Percentiles rank a stretch among this genome's conserved stretches.
Evolutionary conservation across 2,329 filamentous ascomycete genomes (phyloP).

Genomic region (Zymoseptoria crescenta): DNA sequence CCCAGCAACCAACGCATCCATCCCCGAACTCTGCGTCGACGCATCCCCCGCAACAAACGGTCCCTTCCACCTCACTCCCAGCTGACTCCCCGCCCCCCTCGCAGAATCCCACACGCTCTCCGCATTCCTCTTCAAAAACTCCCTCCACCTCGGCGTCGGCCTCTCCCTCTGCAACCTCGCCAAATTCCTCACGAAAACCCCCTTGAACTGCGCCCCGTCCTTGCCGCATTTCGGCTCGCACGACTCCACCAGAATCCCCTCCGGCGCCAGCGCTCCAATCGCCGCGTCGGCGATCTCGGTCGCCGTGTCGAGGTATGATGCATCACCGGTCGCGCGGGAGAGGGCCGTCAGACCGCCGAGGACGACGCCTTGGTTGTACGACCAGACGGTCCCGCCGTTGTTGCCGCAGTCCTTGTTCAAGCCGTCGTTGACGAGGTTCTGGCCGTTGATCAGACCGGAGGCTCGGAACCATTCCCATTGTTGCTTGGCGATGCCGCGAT

Average conservation of each 20-base stretch:
- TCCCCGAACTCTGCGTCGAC: conserved; percentile 25
- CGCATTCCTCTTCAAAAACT: conserved; percentile 54
- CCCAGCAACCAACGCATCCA: conserved; percentile 27
- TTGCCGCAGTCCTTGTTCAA: conserved; percentile 45
- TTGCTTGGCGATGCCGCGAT: conserved; percentile 40
- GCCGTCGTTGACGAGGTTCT: conserved; percentile 49
- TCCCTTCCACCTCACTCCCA: conserved; percentile 60
- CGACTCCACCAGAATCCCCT: conserved; percentile 35
- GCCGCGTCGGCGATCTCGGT: conserved; percentile 35
- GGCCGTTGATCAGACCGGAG: conserved; percentile 43
- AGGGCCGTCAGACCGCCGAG: conserved; percentile 52
- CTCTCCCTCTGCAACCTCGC: conserved; percentile 48
- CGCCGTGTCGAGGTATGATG: conserved; percentile 30
- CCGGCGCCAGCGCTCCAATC: conserved; percentile 28
- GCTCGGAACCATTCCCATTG: conserved; percentile 46
- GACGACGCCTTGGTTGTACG: conserved; percentile 56
- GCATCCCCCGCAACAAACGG: conserved; percentile 39
- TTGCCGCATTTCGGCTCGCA: conserved; percentile 33
- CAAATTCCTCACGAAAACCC: conserved; percentile 60
- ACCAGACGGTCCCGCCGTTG: conserved; percentile 36
- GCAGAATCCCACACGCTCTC: conserved; percentile 57
- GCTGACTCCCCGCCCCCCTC: conserved; percentile 42
- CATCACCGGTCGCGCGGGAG: conserved; percentile 30
- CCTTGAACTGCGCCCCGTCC: conserved; percentile 59
- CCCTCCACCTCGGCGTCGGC: conserved; percentile 42